Evolutionary conservation across 2,329 filamentous ascomycete genomes (phyloP), one percentile per base, ranked within the genome.

Genomic region (Ophiostoma novo-ulmi): DNA sequence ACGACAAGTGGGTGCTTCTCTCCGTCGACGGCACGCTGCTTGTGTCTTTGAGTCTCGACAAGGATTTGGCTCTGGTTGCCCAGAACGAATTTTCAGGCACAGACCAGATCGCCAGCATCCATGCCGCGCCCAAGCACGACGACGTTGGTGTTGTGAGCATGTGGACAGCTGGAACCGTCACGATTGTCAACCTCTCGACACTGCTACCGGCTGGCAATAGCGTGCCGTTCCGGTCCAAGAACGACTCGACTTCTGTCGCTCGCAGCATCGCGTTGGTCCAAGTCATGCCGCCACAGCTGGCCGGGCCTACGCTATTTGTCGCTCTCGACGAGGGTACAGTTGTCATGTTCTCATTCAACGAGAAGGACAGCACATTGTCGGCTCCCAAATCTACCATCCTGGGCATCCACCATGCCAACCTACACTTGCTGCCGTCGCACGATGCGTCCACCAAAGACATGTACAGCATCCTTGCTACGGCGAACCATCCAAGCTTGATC

Each of bases 271-370:
- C 89, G 0, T 85, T 98, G 8, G 90, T 92, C 5, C 89, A 94
- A 73, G 85, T 98, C 4, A 85, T 97, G 64, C 89, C 89, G 17
- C 83, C 84, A 7, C 75, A 80, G 8, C 70, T 79, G 10, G 80
- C 82, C 7, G 86, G 86, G 0, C 90, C 93, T 0, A 97, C 91
- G 0, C 83, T 99, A 0, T 91, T 99, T 73, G 86, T 97, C 41
- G 91, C 94, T 14, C 91, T 97, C 86, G 93, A 96, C 67, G 94
- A 98, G 79, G 95, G 95, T 4, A 92, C 91, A 73, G 91, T 99
- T 0, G 85, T 97, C 68, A 95, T 91, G 0, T 98, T 94, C 77
- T 87, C 88, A 41, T 85, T 97, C 48, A 86, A 91, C 41, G 79
- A 82, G 0, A 75, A 80, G 0, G 85, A 86, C n/a, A 87, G 86